Conservation (phyloP, 805 yeast genomes). For the Jamesozyma spencerorum region DNA sequence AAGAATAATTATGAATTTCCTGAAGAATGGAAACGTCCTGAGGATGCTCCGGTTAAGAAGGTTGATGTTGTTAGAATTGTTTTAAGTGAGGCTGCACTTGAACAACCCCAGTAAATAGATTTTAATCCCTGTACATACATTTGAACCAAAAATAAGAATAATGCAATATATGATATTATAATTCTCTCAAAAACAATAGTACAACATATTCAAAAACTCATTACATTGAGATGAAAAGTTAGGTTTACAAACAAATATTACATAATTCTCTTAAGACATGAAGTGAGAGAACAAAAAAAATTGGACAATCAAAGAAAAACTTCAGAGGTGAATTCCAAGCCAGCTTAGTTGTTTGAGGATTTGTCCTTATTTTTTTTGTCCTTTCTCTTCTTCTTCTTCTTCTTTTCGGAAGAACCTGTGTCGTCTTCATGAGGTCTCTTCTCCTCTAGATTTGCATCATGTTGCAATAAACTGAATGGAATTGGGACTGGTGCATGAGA, state of each 20-base stretch:
- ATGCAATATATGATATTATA: neutral
- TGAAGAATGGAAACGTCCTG: conserved; percentile 65
- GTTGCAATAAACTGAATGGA: conserved; percentile 26
- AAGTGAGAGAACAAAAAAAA: neutral
- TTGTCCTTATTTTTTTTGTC: conserved; percentile 39
- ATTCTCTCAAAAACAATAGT: neutral
- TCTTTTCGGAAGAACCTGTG: conserved; percentile 30
- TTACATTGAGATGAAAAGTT: neutral
- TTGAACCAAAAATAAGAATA: neutral
- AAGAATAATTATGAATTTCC: conserved; percentile 51
- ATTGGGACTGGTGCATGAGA: conserved; percentile 35
- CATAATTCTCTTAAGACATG: neutral
- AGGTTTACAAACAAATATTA: neutral
- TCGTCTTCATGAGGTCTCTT: conserved; percentile 33
- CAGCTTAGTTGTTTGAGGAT: conserved; percentile 5
- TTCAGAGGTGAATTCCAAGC: too few species aligned
- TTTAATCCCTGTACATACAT: neutral
- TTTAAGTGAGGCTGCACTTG: neutral
- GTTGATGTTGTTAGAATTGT: conserved; percentile 15
- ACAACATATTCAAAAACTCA: too few species aligned
- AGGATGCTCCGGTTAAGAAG: conserved; percentile 52
- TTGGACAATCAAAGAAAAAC: too few species aligned
- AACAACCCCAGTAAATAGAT: neutral
- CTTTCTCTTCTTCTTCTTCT: conserved; percentile 46
- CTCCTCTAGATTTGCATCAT: conserved; percentile 23